Percentiles rank a stretch among this genome's conserved stretches.
phyloP scores from a whole-genome alignment of 352 stramenopile species.

The Phytopythium kandeliae region DNA sequence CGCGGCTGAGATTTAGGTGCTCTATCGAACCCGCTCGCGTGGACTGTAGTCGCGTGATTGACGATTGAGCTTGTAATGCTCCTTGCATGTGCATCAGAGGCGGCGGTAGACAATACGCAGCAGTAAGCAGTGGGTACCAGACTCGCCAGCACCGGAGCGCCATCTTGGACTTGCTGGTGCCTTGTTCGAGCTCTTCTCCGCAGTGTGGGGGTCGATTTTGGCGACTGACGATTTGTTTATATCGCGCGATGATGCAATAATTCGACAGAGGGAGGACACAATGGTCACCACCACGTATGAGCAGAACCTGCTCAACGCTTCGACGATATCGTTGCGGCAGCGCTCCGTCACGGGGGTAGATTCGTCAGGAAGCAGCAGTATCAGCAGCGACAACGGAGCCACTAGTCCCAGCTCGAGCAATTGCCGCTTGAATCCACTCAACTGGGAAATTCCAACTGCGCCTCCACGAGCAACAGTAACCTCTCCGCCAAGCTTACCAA shows the following conservation, averaged over 20 bases:
- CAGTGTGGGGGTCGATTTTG: conserved; percentile 1
- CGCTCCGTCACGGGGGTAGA: conserved; percentile 12
- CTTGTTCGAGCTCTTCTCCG: neutral
- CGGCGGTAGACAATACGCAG: conserved; percentile 49
- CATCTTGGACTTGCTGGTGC: conserved; percentile 42
- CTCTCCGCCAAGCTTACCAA: neutral
- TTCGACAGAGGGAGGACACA: conserved; percentile 24
- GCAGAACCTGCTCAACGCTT: conserved; percentile 48
- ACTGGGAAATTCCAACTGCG: neutral
- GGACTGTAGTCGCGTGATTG: neutral
- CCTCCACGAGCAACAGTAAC: conserved; percentile 8
- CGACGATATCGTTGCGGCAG: conserved; percentile 45
- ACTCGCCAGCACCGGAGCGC: conserved; percentile 4
- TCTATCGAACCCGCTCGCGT: neutral
- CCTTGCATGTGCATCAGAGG: conserved; percentile 18
- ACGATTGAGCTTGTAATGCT: neutral
- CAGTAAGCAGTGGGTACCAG: conserved; percentile 27
- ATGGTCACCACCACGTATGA: conserved; percentile 35
- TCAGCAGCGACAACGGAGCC: neutral
- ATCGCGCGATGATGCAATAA: neutral
- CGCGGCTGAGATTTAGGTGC: conserved; percentile 43
- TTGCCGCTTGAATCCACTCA: conserved; percentile 4
- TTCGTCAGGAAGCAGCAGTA: conserved; percentile 6
- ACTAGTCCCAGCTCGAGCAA: neutral
- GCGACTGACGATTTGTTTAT: conserved; percentile 2